A percentile compares a stretch with the other conserved stretches of the same genome.
Evolutionary conservation across 2,329 filamentous ascomycete genomes (phyloP).

Genomic region (Zalaria obscura): DNA sequence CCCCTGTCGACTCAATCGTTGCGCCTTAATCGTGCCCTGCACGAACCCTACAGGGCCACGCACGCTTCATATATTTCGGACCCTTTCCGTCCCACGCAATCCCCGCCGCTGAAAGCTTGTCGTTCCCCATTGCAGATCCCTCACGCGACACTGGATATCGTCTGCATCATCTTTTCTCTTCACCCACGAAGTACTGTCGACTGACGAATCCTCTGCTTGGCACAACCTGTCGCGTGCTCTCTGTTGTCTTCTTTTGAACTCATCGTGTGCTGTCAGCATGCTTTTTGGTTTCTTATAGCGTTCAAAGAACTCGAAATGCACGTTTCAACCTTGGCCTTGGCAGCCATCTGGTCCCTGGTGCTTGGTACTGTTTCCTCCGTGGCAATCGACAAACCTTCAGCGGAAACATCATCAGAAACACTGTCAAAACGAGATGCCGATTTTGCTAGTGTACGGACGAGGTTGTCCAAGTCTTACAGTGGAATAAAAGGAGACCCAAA

Average conservation of each 20-base stretch:
- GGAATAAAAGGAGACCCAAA: slow-evolving; percentile 18
- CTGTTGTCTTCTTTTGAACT: too few species aligned
- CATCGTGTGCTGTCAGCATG: neutral
- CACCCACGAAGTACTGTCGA: neutral
- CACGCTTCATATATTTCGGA: neutral
- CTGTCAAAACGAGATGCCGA: slow-evolving; percentile 20
- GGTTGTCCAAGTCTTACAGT: slow-evolving; percentile 24
- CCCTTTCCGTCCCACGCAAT: neutral
- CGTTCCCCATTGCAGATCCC: neutral
- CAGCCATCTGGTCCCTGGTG: neutral
- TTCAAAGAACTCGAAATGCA: neutral
- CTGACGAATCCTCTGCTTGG: too few species aligned
- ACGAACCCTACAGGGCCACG: neutral
- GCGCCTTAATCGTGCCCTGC: neutral
- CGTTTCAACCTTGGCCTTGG: neutral
- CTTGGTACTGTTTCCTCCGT: slow-evolving; percentile 1
- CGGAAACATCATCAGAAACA: neutral
- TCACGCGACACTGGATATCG: neutral
- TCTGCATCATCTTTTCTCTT: neutral
- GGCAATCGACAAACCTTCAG: slow-evolving; percentile 1
- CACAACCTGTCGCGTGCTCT: too few species aligned
- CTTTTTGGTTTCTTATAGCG: too few species aligned
- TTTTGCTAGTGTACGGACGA: slow-evolving; percentile 28
- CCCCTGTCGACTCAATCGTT: neutral
- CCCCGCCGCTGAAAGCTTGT: neutral